Conservation (phyloP, 208 protist genomes). For the Wallacemonas rigidus region DNA sequence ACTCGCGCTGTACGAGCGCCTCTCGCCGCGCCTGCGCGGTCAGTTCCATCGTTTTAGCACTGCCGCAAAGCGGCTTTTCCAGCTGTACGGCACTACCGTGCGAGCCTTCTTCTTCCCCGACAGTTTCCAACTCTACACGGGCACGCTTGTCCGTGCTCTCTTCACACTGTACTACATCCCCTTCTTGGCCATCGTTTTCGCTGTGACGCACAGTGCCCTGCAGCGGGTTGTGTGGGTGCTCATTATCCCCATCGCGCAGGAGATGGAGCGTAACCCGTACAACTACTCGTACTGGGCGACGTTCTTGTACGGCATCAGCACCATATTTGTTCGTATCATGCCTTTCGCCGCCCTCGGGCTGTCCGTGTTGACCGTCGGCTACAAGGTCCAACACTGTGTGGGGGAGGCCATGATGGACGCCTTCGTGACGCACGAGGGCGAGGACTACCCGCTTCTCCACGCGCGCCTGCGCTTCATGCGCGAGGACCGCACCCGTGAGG, state of each 20-base stretch:
- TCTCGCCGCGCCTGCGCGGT: conserved; percentile 1
- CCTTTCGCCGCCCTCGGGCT: conserved; percentile 71
- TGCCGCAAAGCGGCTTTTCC: conserved; percentile 5
- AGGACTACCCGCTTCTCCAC: conserved; percentile 79
- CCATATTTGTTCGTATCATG: conserved; percentile 54
- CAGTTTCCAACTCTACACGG: conserved; percentile 69
- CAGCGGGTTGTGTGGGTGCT: conserved; percentile 85
- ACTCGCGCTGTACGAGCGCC: conserved; percentile 4
- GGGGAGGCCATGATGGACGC: conserved; percentile 81
- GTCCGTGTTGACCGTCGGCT: conserved; percentile 59
- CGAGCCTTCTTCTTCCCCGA: conserved; percentile 76
- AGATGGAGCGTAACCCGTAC: conserved; percentile 76
- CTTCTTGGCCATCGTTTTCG: conserved; percentile 53
- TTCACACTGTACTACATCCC: conserved; percentile 84
- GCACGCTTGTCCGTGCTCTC: conserved; percentile 59
- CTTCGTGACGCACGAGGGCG: conserved; percentile 48
- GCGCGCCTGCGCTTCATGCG: conserved; percentile 58
- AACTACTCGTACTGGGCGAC: conserved; percentile 54
- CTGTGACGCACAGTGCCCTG: conserved; percentile 80
- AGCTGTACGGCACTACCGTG: conserved; percentile 45
- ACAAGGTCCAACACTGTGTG: conserved; percentile 78
- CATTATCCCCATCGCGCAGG: conserved; percentile 76
- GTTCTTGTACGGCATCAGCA: conserved; percentile 53
- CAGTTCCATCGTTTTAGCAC: background rate
- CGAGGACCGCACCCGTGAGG: conserved; percentile 42